Base-by-base conservation (phyloP, 2,329 filamentous ascomycete species). In the Alternaria ethzedia region DNA sequence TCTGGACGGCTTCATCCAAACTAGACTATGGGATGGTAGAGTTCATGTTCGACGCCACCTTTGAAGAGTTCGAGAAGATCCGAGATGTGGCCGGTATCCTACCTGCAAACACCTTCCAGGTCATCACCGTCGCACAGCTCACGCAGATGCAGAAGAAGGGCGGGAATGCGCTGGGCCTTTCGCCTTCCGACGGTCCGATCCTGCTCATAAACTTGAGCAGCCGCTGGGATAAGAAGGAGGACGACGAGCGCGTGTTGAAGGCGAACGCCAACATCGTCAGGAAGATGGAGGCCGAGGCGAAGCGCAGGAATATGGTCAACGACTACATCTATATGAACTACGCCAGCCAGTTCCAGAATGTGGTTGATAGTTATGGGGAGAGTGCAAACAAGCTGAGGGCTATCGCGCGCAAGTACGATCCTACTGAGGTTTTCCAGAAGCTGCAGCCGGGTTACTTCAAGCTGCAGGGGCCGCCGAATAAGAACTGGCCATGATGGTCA, bases 271-370 rank as follows among this genome's bases (percentile, higher is more conserved):
- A 68, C 11, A 59, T 70, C 11, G 55, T 70, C 12, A 44, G 41
- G 17, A 62, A 47, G 11, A 62, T 66, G 20, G 52, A 61, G n/a
- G 63, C 51, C 6, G 57, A 67, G 59, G 62, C 63, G 13, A 67
- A 66, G 51, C 56, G 49, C 28, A 59, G 30, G n/a, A 21, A 36
- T 5, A 21, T 55, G 43, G 52, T 20, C 3, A 54, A 55, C 3
- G 25, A 59, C 7, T 65, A 51, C 36, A 11, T 67, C 12, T 84
- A 84, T 66, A 80, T 83, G 78, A 84, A 84, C 64, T 84, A 84
- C 57, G 83, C 81, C 11, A 78, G 75, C 51, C 72, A 77, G 66
- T 80, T 74, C 56, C 82, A 84, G 66, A 77, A 81, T 64, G 76
- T 81, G 1, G 64, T 84, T 44, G 64, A 66, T 10, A 75, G 79